A percentile compares a stretch with the other conserved stretches of the same genome.
Evolutionary conservation across 1,284 basidiomycete species (phyloP).

Genomic region (Cerioporus squamosus): DNA sequence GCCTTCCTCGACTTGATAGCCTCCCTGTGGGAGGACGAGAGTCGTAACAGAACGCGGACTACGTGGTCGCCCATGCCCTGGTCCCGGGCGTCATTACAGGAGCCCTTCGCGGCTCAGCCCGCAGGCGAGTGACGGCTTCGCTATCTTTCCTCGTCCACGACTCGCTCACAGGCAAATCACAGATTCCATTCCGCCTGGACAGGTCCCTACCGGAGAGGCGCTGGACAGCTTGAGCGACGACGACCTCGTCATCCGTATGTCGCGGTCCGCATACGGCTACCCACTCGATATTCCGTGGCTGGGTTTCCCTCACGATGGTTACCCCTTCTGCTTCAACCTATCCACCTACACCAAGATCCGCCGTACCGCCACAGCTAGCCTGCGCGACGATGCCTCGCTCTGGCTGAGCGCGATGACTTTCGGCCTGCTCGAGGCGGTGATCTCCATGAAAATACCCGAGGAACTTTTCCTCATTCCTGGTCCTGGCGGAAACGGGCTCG

Average conservation of each 20-base stretch:
- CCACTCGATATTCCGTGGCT: conserved; percentile 16
- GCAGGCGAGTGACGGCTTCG: no score
- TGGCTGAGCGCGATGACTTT: conserved; percentile 16
- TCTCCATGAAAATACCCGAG: conserved; percentile 7
- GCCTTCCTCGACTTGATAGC: neutral
- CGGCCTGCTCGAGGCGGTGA: conserved; percentile 14
- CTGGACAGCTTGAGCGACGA: neutral
- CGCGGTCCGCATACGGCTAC: neutral
- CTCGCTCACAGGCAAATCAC: neutral
- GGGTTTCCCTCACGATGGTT: conserved; percentile 5
- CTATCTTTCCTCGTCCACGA: no score
- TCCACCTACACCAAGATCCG: conserved; percentile 6
- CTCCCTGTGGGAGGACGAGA: neutral
- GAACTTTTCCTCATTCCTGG: neutral
- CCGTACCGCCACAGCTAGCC: neutral
- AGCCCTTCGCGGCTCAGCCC: neutral
- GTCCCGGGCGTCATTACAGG: neutral
- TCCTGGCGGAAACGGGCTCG: neutral
- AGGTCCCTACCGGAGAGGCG: neutral
- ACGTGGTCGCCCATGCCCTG: neutral
- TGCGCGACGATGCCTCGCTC: conserved; percentile 8
- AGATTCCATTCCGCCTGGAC: neutral
- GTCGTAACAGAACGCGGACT: neutral
- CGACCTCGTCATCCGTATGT: neutral
- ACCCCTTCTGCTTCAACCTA: conserved; percentile 8